These are phyloP conservation scores for Xylaria venustula DNA, from an alignment of 495 filamentous ascomycete species.

Conservation along the genomic window DNA sequence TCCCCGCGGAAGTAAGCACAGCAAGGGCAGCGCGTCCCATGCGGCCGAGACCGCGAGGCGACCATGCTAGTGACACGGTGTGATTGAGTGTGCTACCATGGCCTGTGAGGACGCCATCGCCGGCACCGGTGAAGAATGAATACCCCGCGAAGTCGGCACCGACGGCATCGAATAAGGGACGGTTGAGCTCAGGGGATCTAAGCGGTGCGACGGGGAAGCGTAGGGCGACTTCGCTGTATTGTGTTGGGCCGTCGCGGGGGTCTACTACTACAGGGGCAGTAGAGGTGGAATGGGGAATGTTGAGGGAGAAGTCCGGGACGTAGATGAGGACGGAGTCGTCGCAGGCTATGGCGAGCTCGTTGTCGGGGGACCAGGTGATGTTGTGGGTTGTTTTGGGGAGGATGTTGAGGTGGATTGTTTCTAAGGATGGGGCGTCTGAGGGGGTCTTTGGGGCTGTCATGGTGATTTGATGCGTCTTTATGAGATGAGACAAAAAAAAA, in stretches of 20 bases:
- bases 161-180: slow-evolving; percentile 20
- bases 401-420: slow-evolving; percentile 41
- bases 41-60: slow-evolving; percentile 42
- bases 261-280: background rate
- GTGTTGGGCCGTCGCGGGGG: slow-evolving; percentile 9
- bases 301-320: slow-evolving; percentile 40
- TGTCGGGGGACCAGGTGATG: slow-evolving; percentile 48
- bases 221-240: slow-evolving; percentile 26
- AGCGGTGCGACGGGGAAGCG: slow-evolving; percentile 29
- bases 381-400: slow-evolving; percentile 43
- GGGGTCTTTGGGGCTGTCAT: background rate
- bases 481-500: background rate
- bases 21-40: slow-evolving; percentile 44
- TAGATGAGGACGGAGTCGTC: slow-evolving; percentile 49
- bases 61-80: slow-evolving; percentile 44
- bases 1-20: slow-evolving; percentile 39
- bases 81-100: slow-evolving; percentile 49
- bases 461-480: slow-evolving; percentile 9
- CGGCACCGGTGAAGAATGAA: slow-evolving; percentile 35
- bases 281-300: background rate
- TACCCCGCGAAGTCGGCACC: slow-evolving; percentile 23
- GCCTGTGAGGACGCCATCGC: slow-evolving; percentile 40
- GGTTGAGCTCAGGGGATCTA: slow-evolving; percentile 23
- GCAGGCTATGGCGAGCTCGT: slow-evolving; percentile 45
- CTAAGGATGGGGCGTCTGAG: slow-evolving; percentile 37